These are phyloP conservation scores for Diversispora epigaea DNA, from an alignment of 192 early-diverging fungal genomes.

Conservation along the genomic window DNA sequence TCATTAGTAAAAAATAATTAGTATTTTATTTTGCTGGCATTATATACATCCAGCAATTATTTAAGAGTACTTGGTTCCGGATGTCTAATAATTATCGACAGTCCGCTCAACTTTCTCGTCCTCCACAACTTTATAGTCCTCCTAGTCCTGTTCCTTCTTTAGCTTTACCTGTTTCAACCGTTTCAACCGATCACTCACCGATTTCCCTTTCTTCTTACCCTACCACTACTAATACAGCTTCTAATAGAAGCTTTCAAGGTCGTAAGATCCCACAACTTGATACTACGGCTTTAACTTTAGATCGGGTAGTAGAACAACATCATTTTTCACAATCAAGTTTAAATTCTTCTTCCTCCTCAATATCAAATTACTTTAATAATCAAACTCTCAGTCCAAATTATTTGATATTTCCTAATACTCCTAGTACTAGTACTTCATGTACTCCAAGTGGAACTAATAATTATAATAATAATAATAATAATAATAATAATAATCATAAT, in stretches of 20 bases:
- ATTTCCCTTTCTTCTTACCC: not conserved
- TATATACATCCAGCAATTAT: too few relatives aligned
- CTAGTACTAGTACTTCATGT: not conserved
- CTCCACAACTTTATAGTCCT: slow-evolving; percentile 14
- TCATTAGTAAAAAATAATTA: too few relatives aligned
- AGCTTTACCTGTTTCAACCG: not conserved
- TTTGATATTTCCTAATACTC: not conserved
- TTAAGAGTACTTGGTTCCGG: not conserved
- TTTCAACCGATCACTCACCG: not conserved
- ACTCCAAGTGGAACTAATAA: not conserved
- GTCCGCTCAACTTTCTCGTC: slow-evolving; percentile 4
- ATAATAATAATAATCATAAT: too few relatives aligned
- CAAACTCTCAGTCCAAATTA: too few relatives aligned
- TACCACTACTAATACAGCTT: not conserved
- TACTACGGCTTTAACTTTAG: not conserved
- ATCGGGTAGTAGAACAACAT: not conserved
- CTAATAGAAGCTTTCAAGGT: not conserved
- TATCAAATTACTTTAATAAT: too few relatives aligned
- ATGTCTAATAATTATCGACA: slow-evolving; percentile 12
- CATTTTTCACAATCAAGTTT: slow-evolving; percentile 9
- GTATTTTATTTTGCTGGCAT: too few relatives aligned
- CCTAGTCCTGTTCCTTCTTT: not conserved
- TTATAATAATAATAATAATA: too few relatives aligned
- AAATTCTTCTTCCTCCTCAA: not conserved
- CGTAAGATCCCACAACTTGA: slow-evolving; percentile 14